Evolutionary conservation across 495 filamentous ascomycete genomes (phyloP), one percentile per base, ranked within the genome.

Genomic region (Lepraria neglecta): DNA sequence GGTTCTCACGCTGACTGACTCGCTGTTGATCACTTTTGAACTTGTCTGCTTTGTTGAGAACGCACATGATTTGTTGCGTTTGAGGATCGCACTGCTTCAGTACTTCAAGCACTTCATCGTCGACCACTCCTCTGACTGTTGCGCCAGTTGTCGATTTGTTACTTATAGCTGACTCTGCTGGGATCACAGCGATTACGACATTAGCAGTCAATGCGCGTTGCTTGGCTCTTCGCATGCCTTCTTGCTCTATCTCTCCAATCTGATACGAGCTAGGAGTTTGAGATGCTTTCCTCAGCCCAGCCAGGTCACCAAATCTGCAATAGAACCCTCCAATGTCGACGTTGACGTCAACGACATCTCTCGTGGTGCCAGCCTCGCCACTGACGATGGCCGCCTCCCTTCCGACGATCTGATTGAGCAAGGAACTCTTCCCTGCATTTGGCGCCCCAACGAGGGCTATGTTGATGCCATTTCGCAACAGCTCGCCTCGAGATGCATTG

Each of bases 351-450:
- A 98, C 86, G 31, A 97, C 86, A 79, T 97, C 95, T 43, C 94
- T 76, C 1, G 94, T 98, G 0, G 94, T 98, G 0, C 94, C 94
- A 35, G 89, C 89, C 70, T 97, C 92, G 0, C 82, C 77, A 48
- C 90, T 96, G 4, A 97, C 95, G 69, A 98, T 98, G 21, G 89
- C 90, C 0, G 94, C 95, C 68, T 98, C 92, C 54, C 92, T 78
- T 3, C 92, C 92, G n/a, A 96, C 90, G 64, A 98, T 79, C 56
- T 82, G 77, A 74, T 98, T 98, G 68, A 98, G 81, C 59, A 98
- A 74, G 1, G 89, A 95, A 68, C 92, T 97, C 72, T 98, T 98
- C 21, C 94, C 94, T 0, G 87, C 92, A 74, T 98, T 98, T 12
- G 94, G 95, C 7, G 92, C 88, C 0, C 94, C 94, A 6, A 97